Evolutionary conservation across 169 alveolate species (phyloP).

Genomic region (Toxoplasma gondii): DNA sequence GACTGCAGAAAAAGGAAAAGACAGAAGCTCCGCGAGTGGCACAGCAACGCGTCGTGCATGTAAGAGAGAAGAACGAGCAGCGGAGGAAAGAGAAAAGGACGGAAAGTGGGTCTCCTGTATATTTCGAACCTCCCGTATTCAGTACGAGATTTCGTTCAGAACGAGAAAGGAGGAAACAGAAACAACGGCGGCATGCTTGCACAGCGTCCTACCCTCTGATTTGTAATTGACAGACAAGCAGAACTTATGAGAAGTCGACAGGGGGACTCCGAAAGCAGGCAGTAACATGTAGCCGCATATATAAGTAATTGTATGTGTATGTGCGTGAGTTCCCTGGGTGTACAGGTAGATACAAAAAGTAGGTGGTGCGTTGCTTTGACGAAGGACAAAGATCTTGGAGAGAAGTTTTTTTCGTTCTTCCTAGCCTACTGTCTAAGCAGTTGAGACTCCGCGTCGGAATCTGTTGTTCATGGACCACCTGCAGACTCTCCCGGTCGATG

Average conservation of each 20-base stretch:
- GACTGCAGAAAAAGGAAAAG: background rate
- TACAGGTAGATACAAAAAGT: too few relatives aligned
- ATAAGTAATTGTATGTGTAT: background rate
- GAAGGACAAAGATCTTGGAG: too few relatives aligned
- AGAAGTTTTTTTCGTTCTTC: too few relatives aligned
- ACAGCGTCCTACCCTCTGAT: too few relatives aligned
- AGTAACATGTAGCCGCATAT: background rate
- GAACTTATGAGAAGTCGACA: too few relatives aligned
- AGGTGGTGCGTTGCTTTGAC: too few relatives aligned
- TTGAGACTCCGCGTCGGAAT: conserved; percentile 35
- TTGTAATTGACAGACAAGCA: too few relatives aligned
- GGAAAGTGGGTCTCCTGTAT: background rate
- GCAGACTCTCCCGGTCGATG: background rate
- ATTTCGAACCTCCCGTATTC: background rate
- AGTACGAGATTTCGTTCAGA: too few relatives aligned
- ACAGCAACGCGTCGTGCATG: background rate
- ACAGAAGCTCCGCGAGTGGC: background rate
- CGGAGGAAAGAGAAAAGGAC: background rate
- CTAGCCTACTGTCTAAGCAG: conserved; percentile 31
- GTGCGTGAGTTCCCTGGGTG: too few relatives aligned
- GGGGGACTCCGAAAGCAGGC: too few relatives aligned
- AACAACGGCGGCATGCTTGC: too few relatives aligned
- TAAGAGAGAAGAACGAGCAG: background rate
- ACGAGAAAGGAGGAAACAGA: too few relatives aligned
- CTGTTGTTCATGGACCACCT: background rate